Evolutionary conservation across 2,329 filamentous ascomycete genomes (phyloP).

Genomic region (Aspergillus ustus): DNA sequence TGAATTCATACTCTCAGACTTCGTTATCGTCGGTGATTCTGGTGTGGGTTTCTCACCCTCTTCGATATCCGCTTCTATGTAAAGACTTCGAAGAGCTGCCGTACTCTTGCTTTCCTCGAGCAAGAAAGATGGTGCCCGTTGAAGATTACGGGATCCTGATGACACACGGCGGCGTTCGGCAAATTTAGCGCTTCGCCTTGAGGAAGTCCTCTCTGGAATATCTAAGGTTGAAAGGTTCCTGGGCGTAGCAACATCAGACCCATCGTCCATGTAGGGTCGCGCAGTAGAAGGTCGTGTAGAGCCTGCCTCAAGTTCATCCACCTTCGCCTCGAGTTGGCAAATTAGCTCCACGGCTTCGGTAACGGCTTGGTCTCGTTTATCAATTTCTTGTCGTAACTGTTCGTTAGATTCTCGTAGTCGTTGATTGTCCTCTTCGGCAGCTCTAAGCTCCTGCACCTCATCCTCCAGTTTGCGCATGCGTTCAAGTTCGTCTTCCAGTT

Average conservation of each 20-base stretch:
- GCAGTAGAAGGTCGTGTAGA: conserved; percentile 32
- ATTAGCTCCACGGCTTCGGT: conserved; percentile 50
- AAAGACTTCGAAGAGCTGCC: conserved; percentile 46
- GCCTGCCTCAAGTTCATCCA: conserved; percentile 36
- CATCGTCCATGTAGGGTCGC: conserved; percentile 32
- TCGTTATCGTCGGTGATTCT: conserved; percentile 35
- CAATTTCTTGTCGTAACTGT: conserved; percentile 41
- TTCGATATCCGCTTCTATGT: conserved; percentile 33
- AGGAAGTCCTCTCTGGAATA: conserved; percentile 47
- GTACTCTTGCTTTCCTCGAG: conserved; percentile 42
- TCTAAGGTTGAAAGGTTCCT: conserved; percentile 34
- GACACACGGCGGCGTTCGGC: conserved; percentile 25
- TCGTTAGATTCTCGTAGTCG: conserved; percentile 44
- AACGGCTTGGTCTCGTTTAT: conserved; percentile 47
- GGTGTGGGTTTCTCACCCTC: conserved; percentile 34
- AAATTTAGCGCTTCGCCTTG: conserved; percentile 32
- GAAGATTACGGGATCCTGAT: conserved; percentile 32
- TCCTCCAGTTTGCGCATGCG: conserved; percentile 36
- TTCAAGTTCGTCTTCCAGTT: conserved; percentile 41
- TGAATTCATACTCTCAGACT: conserved; percentile 43
- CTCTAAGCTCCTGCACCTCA: conserved; percentile 44
- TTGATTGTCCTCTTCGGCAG: conserved; percentile 41
- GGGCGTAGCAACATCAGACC: conserved; percentile 33
- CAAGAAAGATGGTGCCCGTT: conserved; percentile 47
- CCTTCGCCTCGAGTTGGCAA: conserved; percentile 47